These are phyloP conservation scores for Aspergillus sp. DNA, from an alignment of 2,329 filamentous ascomycete species.

Conservation along the genomic window DNA sequence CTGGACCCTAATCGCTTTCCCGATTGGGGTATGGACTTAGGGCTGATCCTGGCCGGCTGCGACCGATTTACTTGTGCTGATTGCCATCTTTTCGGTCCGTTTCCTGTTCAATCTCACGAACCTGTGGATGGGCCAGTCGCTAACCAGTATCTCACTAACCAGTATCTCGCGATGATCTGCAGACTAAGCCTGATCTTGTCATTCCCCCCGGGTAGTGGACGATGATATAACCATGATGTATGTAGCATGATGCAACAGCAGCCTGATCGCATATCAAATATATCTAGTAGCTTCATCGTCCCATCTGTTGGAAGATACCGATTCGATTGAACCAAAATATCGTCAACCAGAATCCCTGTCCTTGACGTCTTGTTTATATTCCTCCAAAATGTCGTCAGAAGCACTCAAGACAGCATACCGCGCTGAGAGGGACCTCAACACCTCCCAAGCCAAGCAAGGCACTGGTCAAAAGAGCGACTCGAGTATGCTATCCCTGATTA, in stretches of 20 bases:
- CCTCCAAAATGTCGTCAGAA: constrained; percentile 14
- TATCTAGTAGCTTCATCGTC: too few relatives aligned
- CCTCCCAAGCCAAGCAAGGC: constrained; percentile 31
- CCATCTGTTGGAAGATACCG: too few relatives aligned
- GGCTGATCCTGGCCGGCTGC: constrained; percentile 6
- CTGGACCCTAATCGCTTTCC: constrained; percentile 16
- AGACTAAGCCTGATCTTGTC: too few relatives aligned
- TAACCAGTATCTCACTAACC: too few relatives aligned
- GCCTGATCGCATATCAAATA: too few relatives aligned
- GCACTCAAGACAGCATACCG: constrained; percentile 19
- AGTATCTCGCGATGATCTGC: too few relatives aligned
- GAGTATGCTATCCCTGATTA: constrained; percentile 18
- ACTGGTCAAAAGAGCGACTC: constrained; percentile 30
- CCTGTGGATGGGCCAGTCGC: too few relatives aligned
- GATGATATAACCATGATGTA: constrained; percentile 29
- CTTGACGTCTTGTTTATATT: neutral
- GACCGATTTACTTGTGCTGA: too few relatives aligned
- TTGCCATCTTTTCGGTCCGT: too few relatives aligned
- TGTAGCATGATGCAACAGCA: constrained; percentile 24
- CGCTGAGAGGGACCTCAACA: constrained; percentile 34
- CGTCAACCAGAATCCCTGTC: neutral
- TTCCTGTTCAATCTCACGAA: neutral
- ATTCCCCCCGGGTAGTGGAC: too few relatives aligned
- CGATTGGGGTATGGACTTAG: constrained; percentile 1
- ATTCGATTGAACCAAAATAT: neutral